Base-by-base conservation (phyloP, 2,329 filamentous ascomycete genomes). In the Bipolaris bicolor region DNA sequence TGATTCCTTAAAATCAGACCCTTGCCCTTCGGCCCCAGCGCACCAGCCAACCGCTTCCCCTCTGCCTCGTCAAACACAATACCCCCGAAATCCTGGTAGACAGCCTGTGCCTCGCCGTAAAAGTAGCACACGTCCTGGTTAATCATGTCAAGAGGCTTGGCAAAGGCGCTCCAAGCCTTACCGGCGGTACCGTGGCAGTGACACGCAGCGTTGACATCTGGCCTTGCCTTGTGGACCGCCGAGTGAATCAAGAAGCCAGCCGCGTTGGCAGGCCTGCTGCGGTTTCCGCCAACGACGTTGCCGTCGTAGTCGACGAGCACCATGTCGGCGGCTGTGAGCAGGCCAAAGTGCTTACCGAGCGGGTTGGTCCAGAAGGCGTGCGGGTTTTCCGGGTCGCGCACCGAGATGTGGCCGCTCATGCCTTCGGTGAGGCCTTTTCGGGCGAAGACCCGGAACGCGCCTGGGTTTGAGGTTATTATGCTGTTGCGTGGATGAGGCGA, bases 241-340 rank as follows among this genome's bases (percentile, higher is more conserved):
- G 82, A 83, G 76, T 91, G 89, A 64, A 92, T 91, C 60, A 86
- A 77, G 69, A 88, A 90, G 5, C 88, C 89, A 0, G 88, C 87
- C 3, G 84, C 83, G 71, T 91, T 91, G 45, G 83, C 83, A 1
- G 88, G 84, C 31, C 83, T 79, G 13, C 75, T 81, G 56, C 78
- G 80, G 66, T 88, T 88, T 1, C 88, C 88, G 15, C 86, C 87
- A 5, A 89, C 82, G 9, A 88, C 81, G 15, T 83, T 82, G n/a
- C 88, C 88, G 10, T 82, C 73, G 51, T 86, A 80, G 61, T 90
- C 84, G 2, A 90, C 81, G 41, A 88, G 82, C 46, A 90, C 84
- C 83, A 90, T 86, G 69, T 90, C 88, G 1, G 81, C 83, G 0
- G 87, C 86, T 59, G 84, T 86, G 48, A 90, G 78, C 58, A 88